These are phyloP conservation scores for Salix udensis DNA, from an alignment of 345 rosid species.

Conservation along the genomic window DNA sequence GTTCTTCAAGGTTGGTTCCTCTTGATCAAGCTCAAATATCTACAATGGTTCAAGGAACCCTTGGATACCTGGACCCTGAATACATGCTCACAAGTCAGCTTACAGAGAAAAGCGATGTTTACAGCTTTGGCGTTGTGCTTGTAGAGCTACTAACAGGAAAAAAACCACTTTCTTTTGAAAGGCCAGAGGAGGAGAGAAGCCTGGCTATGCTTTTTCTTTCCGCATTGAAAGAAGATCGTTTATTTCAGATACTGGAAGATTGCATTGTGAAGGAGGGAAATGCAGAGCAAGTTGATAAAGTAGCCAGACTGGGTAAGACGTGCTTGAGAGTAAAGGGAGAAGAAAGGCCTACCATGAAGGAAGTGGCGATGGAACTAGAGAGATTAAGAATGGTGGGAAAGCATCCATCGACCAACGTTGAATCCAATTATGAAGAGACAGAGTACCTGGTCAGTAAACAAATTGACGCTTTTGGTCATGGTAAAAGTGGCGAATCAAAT, in stretches of 20 bases:
- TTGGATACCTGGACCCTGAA: neutral
- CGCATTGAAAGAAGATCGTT: neutral
- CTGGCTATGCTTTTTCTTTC: neutral
- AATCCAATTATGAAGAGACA: constrained; percentile 17
- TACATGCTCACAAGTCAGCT: neutral
- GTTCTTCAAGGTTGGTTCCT: neutral
- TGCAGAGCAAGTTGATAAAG: neutral
- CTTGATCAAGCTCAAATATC: neutral
- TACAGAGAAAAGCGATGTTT: constrained; percentile 3
- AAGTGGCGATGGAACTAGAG: constrained; percentile 4
- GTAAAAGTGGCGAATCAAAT: too few relatives aligned
- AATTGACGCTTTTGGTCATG: too few relatives aligned
- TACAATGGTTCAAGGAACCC: neutral
- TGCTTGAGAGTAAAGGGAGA: neutral
- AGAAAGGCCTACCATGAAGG: constrained; percentile 7
- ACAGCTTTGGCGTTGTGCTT: neutral
- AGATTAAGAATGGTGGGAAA: neutral
- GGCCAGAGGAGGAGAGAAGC: neutral
- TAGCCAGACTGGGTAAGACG: neutral
- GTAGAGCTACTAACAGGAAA: too few relatives aligned
- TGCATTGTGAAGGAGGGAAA: too few relatives aligned
- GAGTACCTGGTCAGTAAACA: constrained; percentile 7
- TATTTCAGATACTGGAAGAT: neutral
- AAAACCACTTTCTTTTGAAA: neutral
- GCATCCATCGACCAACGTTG: too few relatives aligned